These are phyloP conservation scores for Cryphonectria carpinicola DNA, from an alignment of 2,329 filamentous ascomycete species.

Conservation along the genomic window DNA sequence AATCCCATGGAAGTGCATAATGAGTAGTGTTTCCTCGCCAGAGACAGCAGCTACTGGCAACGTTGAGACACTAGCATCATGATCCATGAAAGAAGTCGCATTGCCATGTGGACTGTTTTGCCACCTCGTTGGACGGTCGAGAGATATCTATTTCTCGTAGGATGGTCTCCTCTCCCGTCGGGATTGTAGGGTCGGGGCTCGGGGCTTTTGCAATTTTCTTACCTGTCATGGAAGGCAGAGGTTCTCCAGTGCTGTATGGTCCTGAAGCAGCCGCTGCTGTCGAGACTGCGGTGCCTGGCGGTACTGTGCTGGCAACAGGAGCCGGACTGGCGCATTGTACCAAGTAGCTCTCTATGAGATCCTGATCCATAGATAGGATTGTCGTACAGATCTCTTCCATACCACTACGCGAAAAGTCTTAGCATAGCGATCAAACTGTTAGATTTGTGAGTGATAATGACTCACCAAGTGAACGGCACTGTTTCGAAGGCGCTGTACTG, in stretches of 20 bases:
- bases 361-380: background rate
- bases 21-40: background rate
- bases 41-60: background rate
- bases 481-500: background rate
- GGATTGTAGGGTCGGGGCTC: background rate
- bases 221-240: background rate
- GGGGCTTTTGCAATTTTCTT: background rate
- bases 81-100: background rate
- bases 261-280: background rate
- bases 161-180: background rate
- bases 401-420: background rate
- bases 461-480: slow-evolving; percentile 3
- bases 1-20: background rate
- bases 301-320: background rate
- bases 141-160: background rate
- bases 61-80: background rate
- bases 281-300: background rate
- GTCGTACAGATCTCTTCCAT: background rate
- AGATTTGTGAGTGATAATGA: background rate
- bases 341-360: background rate
- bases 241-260: background rate
- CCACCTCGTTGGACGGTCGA: background rate
- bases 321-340: background rate
- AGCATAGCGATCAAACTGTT: background rate
- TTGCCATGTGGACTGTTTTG: background rate